A percentile compares a stretch with the other conserved stretches of the same genome.
Conservation (phyloP, 108 stramenopile species). For the Nannochloropsis granulata region DNA sequence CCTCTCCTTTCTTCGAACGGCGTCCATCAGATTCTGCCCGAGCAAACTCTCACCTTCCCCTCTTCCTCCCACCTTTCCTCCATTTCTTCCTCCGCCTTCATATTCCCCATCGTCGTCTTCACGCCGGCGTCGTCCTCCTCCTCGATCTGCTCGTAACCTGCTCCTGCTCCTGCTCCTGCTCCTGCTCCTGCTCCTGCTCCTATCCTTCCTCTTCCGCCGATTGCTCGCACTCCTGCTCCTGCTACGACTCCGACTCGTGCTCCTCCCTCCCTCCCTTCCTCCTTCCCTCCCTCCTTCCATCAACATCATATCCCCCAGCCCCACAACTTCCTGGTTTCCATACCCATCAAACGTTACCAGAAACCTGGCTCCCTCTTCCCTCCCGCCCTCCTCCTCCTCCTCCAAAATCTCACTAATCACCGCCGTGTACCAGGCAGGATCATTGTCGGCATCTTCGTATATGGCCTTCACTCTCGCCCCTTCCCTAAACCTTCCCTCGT, state of each 20-base stretch:
- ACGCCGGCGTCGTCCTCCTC: not conserved
- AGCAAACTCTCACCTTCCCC: constrained; percentile 2
- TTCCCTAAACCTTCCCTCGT: not conserved
- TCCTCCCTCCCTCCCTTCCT: not conserved
- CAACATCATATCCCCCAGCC: constrained; percentile 61
- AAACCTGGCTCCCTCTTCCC: constrained; percentile 51
- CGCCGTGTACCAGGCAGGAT: constrained; percentile 85
- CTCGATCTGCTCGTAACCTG: not conserved
- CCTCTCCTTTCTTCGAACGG: constrained; percentile 24
- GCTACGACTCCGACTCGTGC: not conserved
- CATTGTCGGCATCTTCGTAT: constrained; percentile 91
- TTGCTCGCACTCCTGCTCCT: not conserved
- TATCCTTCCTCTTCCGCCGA: not conserved
- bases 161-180: not conserved
- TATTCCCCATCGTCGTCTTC: not conserved
- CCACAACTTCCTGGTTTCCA: constrained; percentile 72
- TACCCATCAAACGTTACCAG: constrained; percentile 86
- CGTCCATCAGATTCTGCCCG: not conserved
- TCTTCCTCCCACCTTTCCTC: constrained; percentile 1
- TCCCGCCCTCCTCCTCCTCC: constrained; percentile 40
- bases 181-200: not conserved
- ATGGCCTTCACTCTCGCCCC: constrained; percentile 61
- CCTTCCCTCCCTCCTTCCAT: not conserved
- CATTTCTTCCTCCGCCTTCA: not conserved
- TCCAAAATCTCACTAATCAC: constrained; percentile 64